Evolutionary conservation across 139 green algal genomes (phyloP).

Genomic region (Micractinium conductrix): DNA sequence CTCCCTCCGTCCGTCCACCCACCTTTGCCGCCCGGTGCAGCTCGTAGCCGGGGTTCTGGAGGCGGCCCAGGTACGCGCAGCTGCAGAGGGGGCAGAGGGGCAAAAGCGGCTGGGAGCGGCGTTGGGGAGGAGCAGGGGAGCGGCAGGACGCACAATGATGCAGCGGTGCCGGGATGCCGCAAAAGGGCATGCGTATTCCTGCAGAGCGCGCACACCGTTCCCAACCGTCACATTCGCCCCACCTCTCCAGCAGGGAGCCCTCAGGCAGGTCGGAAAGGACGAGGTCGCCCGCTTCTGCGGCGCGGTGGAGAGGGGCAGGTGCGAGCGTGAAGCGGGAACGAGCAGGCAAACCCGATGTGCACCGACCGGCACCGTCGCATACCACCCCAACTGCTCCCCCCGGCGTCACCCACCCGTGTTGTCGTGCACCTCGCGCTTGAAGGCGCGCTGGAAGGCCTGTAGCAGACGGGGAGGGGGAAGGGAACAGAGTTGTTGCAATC

Average conservation of each 20-base stretch:
- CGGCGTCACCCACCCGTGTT: neutral
- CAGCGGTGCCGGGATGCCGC: neutral
- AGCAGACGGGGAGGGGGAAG: too few relatives aligned
- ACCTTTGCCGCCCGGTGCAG: neutral
- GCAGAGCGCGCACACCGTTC: neutral
- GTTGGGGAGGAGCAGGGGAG: neutral
- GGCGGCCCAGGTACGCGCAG: constrained; percentile 10
- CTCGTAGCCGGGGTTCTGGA: neutral
- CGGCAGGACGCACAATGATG: neutral
- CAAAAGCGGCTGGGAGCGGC: neutral
- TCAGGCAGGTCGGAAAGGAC: neutral
- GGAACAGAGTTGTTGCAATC: too few relatives aligned
- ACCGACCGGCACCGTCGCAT: neutral
- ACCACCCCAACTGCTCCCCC: neutral
- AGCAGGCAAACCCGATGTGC: neutral
- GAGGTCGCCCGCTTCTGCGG: neutral
- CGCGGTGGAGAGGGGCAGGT: neutral
- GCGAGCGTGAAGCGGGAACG: neutral
- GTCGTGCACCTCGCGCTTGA: neutral
- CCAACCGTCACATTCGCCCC: neutral
- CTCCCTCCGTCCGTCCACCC: too few relatives aligned
- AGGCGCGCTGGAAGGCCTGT: neutral
- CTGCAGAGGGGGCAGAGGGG: neutral
- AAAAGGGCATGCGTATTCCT: neutral
- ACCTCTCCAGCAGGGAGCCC: constrained; percentile 15